Evolutionary conservation across 176 grass and related monocot species (phyloP).

Genomic region (Triticum turgidum): DNA sequence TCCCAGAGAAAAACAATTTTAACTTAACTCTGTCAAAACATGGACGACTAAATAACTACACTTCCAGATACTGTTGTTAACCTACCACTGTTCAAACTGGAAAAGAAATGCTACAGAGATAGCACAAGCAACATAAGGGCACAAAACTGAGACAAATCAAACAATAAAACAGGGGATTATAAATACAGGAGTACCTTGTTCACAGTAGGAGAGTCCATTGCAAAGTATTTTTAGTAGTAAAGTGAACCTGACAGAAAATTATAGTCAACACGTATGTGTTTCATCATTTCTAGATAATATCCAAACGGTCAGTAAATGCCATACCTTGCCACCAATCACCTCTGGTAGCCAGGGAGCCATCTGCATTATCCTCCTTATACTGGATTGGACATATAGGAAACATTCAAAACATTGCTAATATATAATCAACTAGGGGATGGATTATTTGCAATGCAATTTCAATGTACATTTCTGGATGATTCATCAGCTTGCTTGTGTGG

Average conservation of each 20-base stretch:
- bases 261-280: neutral
- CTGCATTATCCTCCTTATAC: constrained; percentile 60
- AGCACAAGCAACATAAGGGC: neutral
- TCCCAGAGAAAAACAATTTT: neutral
- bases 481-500: constrained; percentile 36
- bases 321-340: constrained; percentile 99
- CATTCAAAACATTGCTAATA: neutral
- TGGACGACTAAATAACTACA: neutral
- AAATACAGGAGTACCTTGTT: constrained; percentile 34
- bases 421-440: neutral
- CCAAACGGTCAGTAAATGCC: neutral
- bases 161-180: neutral
- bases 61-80: neutral
- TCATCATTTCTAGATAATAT: constrained; percentile 7
- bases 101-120: neutral
- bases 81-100: neutral
- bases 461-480: constrained; percentile 25
- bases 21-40: neutral
- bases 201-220: constrained; percentile 30
- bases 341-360: constrained; percentile 74
- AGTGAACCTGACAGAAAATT: constrained; percentile 75
- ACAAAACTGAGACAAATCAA: neutral
- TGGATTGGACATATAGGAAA: constrained; percentile 36
- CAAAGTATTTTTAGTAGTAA: constrained; percentile 82
- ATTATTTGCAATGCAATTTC: neutral